These are phyloP conservation scores for Phytophthora idaei DNA, from an alignment of 352 stramenopile genomes.

Conservation along the genomic window DNA sequence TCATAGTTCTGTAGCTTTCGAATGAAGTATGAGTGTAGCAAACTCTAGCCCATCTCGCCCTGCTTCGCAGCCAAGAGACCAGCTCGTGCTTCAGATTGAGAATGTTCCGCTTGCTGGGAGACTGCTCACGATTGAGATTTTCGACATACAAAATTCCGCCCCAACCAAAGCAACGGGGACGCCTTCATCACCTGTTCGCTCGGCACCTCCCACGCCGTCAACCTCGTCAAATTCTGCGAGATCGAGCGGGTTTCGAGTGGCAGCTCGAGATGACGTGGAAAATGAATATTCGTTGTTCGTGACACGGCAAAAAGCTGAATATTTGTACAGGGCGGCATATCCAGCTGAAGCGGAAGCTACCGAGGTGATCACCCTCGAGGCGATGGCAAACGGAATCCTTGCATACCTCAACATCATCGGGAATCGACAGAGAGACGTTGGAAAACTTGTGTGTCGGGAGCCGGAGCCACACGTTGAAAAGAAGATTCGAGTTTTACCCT, in stretches of 20 bases:
- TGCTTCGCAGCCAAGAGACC: conserved; percentile 23
- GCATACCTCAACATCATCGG: conserved; percentile 66
- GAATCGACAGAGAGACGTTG: conserved; percentile 69
- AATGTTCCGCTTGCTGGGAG: conserved; percentile 43
- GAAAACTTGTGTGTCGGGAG: conserved; percentile 58
- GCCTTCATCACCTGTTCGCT: conserved; percentile 11
- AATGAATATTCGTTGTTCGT: conserved; percentile 73
- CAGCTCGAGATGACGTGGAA: conserved; percentile 66
- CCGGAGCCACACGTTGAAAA: conserved; percentile 48
- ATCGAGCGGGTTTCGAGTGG: conserved; percentile 48
- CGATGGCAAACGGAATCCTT: conserved; percentile 56
- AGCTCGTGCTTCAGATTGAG: conserved; percentile 45
- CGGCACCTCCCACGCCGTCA: conserved; percentile 12
- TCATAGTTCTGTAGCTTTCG: background rate
- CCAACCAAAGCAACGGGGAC: conserved; percentile 9
- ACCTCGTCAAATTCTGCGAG: conserved; percentile 3
- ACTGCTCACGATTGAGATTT: conserved; percentile 42
- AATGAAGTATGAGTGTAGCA: conserved; percentile 21
- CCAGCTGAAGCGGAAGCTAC: conserved; percentile 7
- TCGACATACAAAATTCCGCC: conserved; percentile 33
- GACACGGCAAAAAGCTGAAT: conserved; percentile 48
- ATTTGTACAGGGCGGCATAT: conserved; percentile 40
- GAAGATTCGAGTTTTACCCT: conserved; percentile 43
- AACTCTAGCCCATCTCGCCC: conserved; percentile 4
- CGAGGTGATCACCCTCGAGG: conserved; percentile 24